These are phyloP conservation scores for Hymenoscyphus infarciens DNA, from an alignment of 2,329 filamentous ascomycete species.

Conservation along the genomic window DNA sequence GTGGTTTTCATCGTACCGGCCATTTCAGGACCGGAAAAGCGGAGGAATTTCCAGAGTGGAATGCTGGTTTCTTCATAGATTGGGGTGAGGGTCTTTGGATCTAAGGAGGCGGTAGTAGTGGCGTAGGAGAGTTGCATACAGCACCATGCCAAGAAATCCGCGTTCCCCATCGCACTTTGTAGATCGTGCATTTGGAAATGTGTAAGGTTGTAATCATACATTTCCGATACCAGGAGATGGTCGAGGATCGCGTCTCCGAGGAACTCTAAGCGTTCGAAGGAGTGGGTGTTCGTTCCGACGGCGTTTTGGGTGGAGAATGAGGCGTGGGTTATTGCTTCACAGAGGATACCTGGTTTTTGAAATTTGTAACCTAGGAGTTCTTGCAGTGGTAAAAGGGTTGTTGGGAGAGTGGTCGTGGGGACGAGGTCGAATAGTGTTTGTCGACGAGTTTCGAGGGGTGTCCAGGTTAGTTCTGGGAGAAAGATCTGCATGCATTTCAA, in stretches of 20 bases:
- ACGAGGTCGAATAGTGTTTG: conserved; percentile 43
- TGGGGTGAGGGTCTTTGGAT: conserved; percentile 18
- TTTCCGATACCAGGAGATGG: conserved; percentile 62
- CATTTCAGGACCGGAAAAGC: conserved; percentile 51
- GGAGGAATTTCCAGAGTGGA: conserved; percentile 66
- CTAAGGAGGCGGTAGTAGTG: conserved; percentile 14
- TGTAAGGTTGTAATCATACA: conserved; percentile 47
- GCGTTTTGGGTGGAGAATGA: conserved; percentile 42
- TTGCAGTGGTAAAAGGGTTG: conserved; percentile 53
- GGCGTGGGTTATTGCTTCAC: conserved; percentile 78
- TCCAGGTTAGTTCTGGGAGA: conserved; percentile 57
- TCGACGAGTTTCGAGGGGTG: conserved; percentile 41
- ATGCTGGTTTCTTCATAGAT: conserved; percentile 12
- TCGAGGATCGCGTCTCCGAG: conserved; percentile 85
- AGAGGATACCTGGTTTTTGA: conserved; percentile 60
- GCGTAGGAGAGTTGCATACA: conserved; percentile 55
- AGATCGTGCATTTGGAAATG: conserved; percentile 70
- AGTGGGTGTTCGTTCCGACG: conserved; percentile 41
- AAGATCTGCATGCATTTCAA: conserved; percentile 63
- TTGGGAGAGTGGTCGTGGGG: conserved; percentile 38
- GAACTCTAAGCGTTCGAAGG: conserved; percentile 77
- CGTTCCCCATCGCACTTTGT: conserved; percentile 75
- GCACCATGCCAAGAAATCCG: conserved; percentile 73
- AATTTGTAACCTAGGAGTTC: conserved; percentile 69
- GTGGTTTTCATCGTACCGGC: conserved; percentile 40